Conservation (phyloP, 805 yeast species). For the Candida fluviatilis region DNA sequence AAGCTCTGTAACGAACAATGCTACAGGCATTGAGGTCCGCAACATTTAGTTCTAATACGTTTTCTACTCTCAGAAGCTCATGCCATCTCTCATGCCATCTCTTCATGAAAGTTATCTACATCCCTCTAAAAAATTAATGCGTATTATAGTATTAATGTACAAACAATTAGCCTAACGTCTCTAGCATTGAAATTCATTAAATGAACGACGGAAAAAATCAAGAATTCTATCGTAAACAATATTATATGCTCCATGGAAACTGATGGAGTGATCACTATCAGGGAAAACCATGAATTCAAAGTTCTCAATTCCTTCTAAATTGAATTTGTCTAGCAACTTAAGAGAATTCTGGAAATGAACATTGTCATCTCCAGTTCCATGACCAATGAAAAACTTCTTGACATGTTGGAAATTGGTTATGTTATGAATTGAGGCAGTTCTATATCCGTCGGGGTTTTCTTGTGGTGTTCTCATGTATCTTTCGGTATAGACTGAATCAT, state of each 20-base stretch:
- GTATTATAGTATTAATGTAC: not conserved
- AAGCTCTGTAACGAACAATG: too few species aligned
- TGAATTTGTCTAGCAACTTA: constrained; percentile 60
- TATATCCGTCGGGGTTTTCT: constrained; percentile 47
- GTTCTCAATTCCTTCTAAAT: constrained; percentile 73
- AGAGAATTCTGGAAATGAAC: constrained; percentile 74
- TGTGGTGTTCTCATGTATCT: constrained; percentile 62
- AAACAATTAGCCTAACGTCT: not conserved
- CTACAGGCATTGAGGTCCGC: too few species aligned
- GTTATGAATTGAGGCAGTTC: constrained; percentile 39
- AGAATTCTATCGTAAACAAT: constrained; percentile 54
- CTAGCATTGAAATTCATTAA: not conserved
- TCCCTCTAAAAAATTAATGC: too few species aligned
- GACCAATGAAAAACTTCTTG: constrained; percentile 62
- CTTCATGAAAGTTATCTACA: too few species aligned
- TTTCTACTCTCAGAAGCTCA: too few species aligned
- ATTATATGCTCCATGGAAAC: constrained; percentile 67
- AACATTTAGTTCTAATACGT: too few species aligned
- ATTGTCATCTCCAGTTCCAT: constrained; percentile 83
- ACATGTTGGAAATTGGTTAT: constrained; percentile 44
- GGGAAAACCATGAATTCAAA: constrained; percentile 78
- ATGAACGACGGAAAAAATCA: constrained; percentile 14
- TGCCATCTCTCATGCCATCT: too few species aligned
- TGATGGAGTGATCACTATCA: constrained; percentile 72
- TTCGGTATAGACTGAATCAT: constrained; percentile 78